phyloP scores from a whole-genome alignment of 1,139 yeast species.

The Protomyces arabidopsidicola region DNA sequence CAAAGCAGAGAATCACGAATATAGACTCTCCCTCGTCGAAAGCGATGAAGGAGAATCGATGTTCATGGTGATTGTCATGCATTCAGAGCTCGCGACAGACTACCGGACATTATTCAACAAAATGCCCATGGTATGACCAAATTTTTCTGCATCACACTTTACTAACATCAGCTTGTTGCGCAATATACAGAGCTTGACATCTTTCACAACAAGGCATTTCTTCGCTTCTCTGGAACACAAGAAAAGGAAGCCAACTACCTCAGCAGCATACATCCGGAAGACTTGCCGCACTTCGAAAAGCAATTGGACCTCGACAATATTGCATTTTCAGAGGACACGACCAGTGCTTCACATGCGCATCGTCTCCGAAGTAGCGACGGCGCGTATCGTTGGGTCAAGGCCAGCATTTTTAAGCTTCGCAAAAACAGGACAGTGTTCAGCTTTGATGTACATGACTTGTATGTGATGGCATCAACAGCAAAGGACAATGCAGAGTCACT shows the following conservation, averaged over 20 bases:
- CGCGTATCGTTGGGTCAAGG: conserved; percentile 35
- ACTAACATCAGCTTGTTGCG: conserved; percentile 2
- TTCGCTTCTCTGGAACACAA: conserved; percentile 5
- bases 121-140: neutral
- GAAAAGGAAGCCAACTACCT: neutral
- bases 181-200: conserved; percentile 11
- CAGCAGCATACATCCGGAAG: conserved; percentile 11
- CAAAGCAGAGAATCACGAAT: neutral
- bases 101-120: conserved; percentile 11
- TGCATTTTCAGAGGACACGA: neutral
- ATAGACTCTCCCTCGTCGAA: neutral
- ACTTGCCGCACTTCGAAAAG: neutral
- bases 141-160: neutral
- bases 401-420: conserved; percentile 1
- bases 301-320: neutral
- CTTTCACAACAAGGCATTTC: conserved; percentile 16
- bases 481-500: conserved; percentile 3
- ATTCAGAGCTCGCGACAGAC: conserved; percentile 8
- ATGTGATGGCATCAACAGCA: conserved; percentile 7
- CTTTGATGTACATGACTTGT: conserved; percentile 19
- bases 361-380: conserved; percentile 38
- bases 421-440: conserved; percentile 6
- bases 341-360: conserved; percentile 9
- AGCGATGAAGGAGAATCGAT: neutral
- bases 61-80: neutral